Evolutionary conservation across 805 yeast species (phyloP), one percentile per base, ranked within the genome.

Genomic region (Suhomyces vadensis): DNA sequence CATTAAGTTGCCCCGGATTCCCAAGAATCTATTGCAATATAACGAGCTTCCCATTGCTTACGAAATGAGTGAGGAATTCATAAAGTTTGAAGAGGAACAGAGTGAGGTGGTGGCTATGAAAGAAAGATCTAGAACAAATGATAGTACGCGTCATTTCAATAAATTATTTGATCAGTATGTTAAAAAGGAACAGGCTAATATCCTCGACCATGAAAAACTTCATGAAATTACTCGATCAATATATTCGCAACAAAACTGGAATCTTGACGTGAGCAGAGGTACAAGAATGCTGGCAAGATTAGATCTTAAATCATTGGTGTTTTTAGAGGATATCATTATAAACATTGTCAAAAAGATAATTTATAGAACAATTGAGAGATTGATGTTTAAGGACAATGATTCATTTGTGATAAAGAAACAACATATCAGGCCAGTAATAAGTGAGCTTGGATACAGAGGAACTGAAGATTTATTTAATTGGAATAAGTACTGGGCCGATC

Each of bases 21-120:
- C 49, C 25, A 46, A 49, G 17, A 41, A 52, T 14, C 52, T 75
- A 23, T 44, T 69, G 2, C 52, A 60, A 10, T 75, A 77, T 53
- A 59, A 63, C 22, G 75, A 77, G 9, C 59, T 81, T 7, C 85
- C 86, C 1, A 65, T 68, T 3, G 77, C 82, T 1, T 60, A 66
- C 46, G 87, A 82, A 51, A 67, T 81, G 65, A 73, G 76, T 47
- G 67, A 67, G 6, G 57, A 56, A 14, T 74, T 67, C 44, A 53
- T 75, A 1, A 55, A 59, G 5, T 55, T 74, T 48, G 87, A 82
- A 50, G 76, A 77, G 24, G 50, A 51, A 1, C 71, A 72, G 38
- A 59, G 69, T 39, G 49, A 50, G 9, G 31, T 49, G 35, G 48
- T 69, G 8, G 46, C 53, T 6, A 43, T 42, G 10, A 53, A 51